Evolutionary conservation across 768 basidiomycete species (phyloP).

Genomic region (Russula lepida): DNA sequence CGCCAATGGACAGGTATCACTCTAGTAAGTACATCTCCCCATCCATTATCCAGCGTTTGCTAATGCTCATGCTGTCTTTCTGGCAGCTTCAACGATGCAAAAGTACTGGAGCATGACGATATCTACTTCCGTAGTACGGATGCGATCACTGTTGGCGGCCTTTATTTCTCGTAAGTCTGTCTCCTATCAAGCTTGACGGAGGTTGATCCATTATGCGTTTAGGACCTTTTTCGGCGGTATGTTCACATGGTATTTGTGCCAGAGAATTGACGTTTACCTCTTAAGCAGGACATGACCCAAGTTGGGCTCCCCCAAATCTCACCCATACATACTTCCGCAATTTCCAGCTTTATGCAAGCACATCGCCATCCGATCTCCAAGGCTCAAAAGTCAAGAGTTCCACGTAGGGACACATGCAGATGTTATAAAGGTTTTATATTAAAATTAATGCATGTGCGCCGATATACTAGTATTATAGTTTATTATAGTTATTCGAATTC

Average conservation of each 20-base stretch:
- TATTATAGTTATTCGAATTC: no score
- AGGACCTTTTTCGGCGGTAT: constrained; percentile 80
- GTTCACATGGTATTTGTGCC: not conserved
- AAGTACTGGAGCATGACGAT: constrained; percentile 49
- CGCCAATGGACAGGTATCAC: constrained; percentile 66
- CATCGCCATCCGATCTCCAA: constrained; percentile 14
- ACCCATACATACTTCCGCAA: constrained; percentile 74
- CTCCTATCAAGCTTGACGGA: not conserved
- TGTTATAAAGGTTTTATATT: no score
- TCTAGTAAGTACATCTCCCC: constrained; percentile 45
- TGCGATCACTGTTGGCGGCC: constrained; percentile 49
- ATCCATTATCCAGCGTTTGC: not conserved
- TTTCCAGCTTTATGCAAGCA: constrained; percentile 41
- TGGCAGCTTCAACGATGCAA: constrained; percentile 58
- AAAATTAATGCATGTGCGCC: no score
- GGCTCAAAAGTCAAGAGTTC: constrained; percentile 7
- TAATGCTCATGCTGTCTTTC: not conserved
- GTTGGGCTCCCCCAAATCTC: constrained; percentile 62
- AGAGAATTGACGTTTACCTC: constrained; percentile 15
- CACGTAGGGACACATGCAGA: not conserved
- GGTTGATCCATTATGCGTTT: not conserved
- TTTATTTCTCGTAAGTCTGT: constrained; percentile 59
- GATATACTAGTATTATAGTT: no score
- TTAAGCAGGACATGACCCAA: constrained; percentile 47
- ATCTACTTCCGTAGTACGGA: constrained; percentile 55